Evolutionary conservation across 768 basidiomycete genomes (phyloP).

Genomic region (Hericium coralloides): DNA sequence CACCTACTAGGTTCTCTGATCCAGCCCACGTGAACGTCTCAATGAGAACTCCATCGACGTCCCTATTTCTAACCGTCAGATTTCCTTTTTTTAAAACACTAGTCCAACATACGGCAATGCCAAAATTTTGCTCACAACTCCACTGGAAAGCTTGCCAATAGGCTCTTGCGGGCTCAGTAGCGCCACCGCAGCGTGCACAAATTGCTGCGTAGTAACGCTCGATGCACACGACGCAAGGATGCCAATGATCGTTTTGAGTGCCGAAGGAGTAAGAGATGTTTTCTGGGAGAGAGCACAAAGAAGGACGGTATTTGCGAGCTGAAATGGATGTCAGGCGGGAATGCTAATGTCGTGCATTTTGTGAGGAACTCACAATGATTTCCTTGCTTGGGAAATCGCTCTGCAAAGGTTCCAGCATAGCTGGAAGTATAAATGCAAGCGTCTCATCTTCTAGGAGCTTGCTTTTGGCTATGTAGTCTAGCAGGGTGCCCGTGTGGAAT

Average conservation of each 20-base stretch:
- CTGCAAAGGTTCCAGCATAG: not conserved
- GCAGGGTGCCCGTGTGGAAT: constrained; percentile 52
- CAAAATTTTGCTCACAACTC: not conserved
- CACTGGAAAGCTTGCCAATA: not conserved
- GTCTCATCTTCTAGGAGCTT: constrained; percentile 17
- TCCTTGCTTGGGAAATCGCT: constrained; percentile 30
- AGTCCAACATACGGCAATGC: not conserved
- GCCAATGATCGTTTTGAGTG: constrained; percentile 48
- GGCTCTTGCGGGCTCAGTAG: constrained; percentile 1
- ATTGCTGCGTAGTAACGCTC: constrained; percentile 23
- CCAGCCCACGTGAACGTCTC: constrained; percentile 38
- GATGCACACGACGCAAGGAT: constrained; percentile 44
- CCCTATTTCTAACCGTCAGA: constrained; percentile 21
- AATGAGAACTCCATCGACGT: constrained; percentile 39
- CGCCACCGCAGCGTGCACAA: constrained; percentile 2
- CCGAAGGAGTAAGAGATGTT: constrained; percentile 46
- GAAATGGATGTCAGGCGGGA: not conserved
- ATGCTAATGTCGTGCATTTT: not conserved
- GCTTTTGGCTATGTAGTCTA: constrained; percentile 24
- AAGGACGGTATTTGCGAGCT: constrained; percentile 72
- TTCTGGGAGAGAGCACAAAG: constrained; percentile 63
- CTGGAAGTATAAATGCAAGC: constrained; percentile 24
- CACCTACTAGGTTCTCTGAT: constrained; percentile 46
- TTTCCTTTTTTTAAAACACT: not conserved
- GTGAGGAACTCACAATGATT: constrained; percentile 36